Evolutionary conservation across 176 grass and related monocot genomes (phyloP).

Genomic region (Triticum aestivum): DNA sequence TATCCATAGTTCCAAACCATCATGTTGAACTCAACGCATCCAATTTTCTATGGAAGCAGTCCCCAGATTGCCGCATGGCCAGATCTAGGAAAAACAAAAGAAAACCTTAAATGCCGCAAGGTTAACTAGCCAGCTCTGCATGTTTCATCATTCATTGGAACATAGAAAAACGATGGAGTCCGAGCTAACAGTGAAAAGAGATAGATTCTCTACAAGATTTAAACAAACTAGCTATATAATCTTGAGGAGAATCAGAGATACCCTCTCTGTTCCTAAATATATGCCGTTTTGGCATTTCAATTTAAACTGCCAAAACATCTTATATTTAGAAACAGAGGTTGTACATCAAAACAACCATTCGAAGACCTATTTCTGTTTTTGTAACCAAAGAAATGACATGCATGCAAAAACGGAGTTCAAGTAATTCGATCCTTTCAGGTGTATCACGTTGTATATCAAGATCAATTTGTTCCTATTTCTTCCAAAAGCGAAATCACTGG

Average conservation of each 20-base stretch:
- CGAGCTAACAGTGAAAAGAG: not conserved
- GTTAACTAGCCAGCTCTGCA: slow-evolving; percentile 33
- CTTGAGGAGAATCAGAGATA: not conserved
- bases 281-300: too few species aligned
- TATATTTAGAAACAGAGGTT: too few species aligned
- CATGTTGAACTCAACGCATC: slow-evolving; percentile 38
- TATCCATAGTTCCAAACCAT: slow-evolving; percentile 57
- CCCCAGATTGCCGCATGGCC: slow-evolving; percentile 50
- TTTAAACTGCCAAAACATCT: too few species aligned
- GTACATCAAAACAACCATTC: not conserved
- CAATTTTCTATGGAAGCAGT: slow-evolving; percentile 45
- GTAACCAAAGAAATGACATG: not conserved
- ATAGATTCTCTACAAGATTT: not conserved
- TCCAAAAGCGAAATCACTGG: not conserved
- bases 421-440: not conserved
- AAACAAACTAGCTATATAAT: not conserved
- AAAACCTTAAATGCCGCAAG: slow-evolving; percentile 44
- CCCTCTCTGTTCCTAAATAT: too few species aligned
- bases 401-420: not conserved
- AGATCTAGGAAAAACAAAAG: slow-evolving; percentile 64
- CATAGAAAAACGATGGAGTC: slow-evolving; percentile 21
- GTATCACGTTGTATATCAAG: not conserved
- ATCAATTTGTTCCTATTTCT: slow-evolving; percentile 7
- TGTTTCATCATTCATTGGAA: slow-evolving; percentile 21
- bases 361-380: not conserved